phyloP scores from a whole-genome alignment of 2,329 filamentous ascomycete genomes.

The Alternaria tenuissima region DNA sequence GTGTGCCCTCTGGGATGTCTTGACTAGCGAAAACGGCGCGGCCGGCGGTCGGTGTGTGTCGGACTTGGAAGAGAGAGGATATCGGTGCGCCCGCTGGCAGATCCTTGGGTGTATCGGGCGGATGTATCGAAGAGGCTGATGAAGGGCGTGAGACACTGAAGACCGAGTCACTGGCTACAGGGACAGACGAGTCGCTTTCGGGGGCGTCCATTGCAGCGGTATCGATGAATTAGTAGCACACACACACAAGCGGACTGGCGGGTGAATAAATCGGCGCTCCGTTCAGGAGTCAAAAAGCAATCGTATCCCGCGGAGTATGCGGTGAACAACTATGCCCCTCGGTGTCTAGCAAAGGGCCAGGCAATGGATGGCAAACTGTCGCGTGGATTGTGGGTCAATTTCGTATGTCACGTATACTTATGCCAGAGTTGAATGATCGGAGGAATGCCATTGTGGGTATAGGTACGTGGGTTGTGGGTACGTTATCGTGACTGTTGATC shows the following conservation, averaged over 20 bases:
- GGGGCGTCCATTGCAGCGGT: slow-evolving; percentile 16
- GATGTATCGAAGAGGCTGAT: slow-evolving; percentile 22
- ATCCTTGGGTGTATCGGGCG: slow-evolving; percentile 10
- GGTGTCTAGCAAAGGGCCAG: neutral
- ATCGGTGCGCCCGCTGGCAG: slow-evolving; percentile 35
- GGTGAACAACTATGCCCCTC: slow-evolving; percentile 3
- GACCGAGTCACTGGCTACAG: slow-evolving; percentile 18
- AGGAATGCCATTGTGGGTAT: slow-evolving; percentile 37
- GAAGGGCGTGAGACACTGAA: slow-evolving; percentile 26
- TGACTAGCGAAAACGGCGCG: slow-evolving; percentile 55
- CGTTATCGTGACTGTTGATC: slow-evolving; percentile 6
- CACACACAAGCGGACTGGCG: neutral
- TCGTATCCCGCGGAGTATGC: slow-evolving; percentile 1
- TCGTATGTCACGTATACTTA: slow-evolving; percentile 45
- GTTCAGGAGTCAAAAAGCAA: slow-evolving; percentile 7
- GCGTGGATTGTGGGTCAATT: slow-evolving; percentile 31
- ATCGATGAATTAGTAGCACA: slow-evolving; percentile 11
- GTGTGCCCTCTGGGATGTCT: slow-evolving; percentile 45
- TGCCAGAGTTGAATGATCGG: slow-evolving; percentile 33
- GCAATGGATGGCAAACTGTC: slow-evolving; percentile 7
- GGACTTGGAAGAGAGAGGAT: slow-evolving; percentile 49
- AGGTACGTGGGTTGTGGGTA: slow-evolving; percentile 8
- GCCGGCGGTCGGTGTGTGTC: slow-evolving; percentile 53
- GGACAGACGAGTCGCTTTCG: slow-evolving; percentile 18
- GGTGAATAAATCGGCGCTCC: neutral